Conservation (phyloP, 208 protist genomes). For the Trypanosoma grayi region DNA sequence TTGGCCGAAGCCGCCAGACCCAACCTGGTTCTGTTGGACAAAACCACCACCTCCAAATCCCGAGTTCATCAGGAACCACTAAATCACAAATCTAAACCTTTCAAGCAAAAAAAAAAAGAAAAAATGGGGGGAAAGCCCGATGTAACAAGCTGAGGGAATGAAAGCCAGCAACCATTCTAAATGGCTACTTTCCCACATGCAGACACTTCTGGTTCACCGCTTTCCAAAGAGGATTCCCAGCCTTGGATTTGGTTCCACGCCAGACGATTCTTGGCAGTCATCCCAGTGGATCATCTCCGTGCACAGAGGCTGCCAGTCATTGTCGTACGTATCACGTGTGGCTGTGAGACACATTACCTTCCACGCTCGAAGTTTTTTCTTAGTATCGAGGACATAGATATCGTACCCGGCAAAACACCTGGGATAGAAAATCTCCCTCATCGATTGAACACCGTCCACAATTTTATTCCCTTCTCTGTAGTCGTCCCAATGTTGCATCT, state of each 20-base stretch:
- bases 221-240: slow-evolving; percentile 11
- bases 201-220: not conserved
- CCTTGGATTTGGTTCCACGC: slow-evolving; percentile 21
- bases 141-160: no score
- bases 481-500: slow-evolving; percentile 48
- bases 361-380: not conserved
- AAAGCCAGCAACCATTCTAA: no score
- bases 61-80: slow-evolving; percentile 16
- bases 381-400: slow-evolving; percentile 10
- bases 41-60: slow-evolving; percentile 24
- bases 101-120: not conserved
- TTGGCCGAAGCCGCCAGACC: slow-evolving; percentile 32
- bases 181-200: no score
- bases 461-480: slow-evolving; percentile 31
- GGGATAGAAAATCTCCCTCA: slow-evolving; percentile 42
- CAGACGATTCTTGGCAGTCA: slow-evolving; percentile 37
- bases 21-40: slow-evolving; percentile 23
- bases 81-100: slow-evolving; percentile 1
- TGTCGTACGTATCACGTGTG: slow-evolving; percentile 5
- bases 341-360: slow-evolving; percentile 18
- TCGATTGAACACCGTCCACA: slow-evolving; percentile 33
- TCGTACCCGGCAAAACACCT: slow-evolving; percentile 9
- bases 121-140: not conserved
- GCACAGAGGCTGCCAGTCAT: slow-evolving; percentile 34
- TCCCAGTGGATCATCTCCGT: slow-evolving; percentile 82